These are phyloP conservation scores for Hypoxylon trugodes DNA, from an alignment of 495 filamentous ascomycete genomes.

Conservation along the genomic window DNA sequence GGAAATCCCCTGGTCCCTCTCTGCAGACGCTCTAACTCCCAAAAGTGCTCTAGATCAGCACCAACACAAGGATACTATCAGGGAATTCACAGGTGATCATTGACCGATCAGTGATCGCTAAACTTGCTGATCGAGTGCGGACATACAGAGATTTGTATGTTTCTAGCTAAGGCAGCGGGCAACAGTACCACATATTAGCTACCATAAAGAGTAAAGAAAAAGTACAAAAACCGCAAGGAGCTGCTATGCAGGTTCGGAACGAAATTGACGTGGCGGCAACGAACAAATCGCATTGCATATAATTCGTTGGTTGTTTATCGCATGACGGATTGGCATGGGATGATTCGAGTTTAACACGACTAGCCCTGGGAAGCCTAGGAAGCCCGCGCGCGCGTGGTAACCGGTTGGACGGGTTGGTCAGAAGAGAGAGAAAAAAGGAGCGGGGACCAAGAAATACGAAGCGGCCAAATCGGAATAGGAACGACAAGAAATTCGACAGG, in stretches of 20 bases:
- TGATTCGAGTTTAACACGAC: conserved; percentile 38
- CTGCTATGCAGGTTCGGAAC: conserved; percentile 26
- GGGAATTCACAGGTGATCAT: conserved; percentile 28
- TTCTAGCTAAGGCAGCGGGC: not conserved
- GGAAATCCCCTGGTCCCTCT: conserved; percentile 23
- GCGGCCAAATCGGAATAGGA: conserved; percentile 30
- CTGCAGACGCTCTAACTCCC: not conserved
- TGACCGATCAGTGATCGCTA: conserved; percentile 11
- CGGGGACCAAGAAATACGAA: conserved; percentile 36
- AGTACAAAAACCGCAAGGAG: too few species aligned
- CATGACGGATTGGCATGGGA: conserved; percentile 40
- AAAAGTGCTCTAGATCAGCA: conserved; percentile 16
- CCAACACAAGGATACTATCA: conserved; percentile 29
- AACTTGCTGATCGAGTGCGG: conserved; percentile 7
- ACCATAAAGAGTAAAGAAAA: not conserved
- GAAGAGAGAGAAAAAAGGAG: too few species aligned
- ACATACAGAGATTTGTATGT: conserved; percentile 2
- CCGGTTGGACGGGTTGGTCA: not conserved
- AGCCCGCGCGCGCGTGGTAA: conserved; percentile 16
- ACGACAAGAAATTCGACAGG: conserved; percentile 20
- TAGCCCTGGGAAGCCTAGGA: conserved; percentile 34
- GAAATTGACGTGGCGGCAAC: conserved; percentile 28
- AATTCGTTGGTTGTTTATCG: conserved; percentile 29
- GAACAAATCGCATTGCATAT: conserved; percentile 15
- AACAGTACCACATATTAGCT: not conserved